These are phyloP conservation scores for Xylariaceae sp. DNA, from an alignment of 2,329 filamentous ascomycete genomes.

Conservation along the genomic window DNA sequence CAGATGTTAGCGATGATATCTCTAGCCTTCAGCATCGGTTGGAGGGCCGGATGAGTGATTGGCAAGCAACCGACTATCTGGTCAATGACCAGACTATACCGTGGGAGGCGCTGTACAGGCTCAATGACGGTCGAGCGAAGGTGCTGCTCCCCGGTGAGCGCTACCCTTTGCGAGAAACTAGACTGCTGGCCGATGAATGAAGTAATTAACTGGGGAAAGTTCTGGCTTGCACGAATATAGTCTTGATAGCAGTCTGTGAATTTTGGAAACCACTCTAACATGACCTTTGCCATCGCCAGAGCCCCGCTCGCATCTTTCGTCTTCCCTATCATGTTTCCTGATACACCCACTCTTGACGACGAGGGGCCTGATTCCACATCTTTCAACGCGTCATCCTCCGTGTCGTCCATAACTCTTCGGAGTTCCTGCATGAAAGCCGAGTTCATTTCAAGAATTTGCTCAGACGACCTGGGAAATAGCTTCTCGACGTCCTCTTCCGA, in stretches of 20 bases:
- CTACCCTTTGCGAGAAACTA: constrained; percentile 78
- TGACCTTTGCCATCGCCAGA: constrained; percentile 74
- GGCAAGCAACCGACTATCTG: constrained; percentile 88
- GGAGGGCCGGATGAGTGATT: constrained; percentile 81
- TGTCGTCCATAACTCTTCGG: constrained; percentile 75
- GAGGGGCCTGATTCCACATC: constrained; percentile 69
- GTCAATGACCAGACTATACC: constrained; percentile 95
- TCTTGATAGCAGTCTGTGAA: constrained; percentile 91
- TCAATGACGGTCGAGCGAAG: constrained; percentile 93
- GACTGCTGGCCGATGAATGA: constrained; percentile 78
- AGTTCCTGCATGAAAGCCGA: constrained; percentile 77
- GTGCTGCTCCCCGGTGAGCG: constrained; percentile 85
- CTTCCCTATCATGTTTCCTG: constrained; percentile 48
- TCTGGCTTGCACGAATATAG: constrained; percentile 88
- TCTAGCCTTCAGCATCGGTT: constrained; percentile 80
- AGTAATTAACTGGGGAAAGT: constrained; percentile 81
- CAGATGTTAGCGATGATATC: constrained; percentile 97
- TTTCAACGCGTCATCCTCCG: constrained; percentile 75
- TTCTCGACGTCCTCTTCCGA: constrained; percentile 71
- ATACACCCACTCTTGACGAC: constrained; percentile 46
- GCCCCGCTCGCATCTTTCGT: constrained; percentile 76
- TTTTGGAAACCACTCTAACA: constrained; percentile 89
- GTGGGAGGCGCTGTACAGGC: constrained; percentile 89
- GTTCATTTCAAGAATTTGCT: constrained; percentile 81
- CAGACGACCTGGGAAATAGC: constrained; percentile 80